A percentile compares a stretch with the other conserved stretches of the same genome.
phyloP scores from a whole-genome alignment of 2,329 filamentous ascomycete species.

The Aspergillus udagawae region DNA sequence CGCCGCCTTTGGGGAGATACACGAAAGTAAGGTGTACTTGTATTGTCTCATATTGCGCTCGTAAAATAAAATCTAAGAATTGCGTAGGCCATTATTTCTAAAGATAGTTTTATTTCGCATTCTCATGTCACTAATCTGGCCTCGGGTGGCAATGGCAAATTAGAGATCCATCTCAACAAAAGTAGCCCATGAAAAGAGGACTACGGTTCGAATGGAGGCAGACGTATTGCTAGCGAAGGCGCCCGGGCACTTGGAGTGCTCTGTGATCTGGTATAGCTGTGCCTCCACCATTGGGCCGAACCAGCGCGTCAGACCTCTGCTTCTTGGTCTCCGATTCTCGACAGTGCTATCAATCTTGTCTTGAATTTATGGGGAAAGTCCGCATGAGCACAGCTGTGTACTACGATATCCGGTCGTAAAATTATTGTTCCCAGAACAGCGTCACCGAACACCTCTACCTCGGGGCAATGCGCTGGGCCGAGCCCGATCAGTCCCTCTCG shows the following conservation, averaged over 20 bases:
- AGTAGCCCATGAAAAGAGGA: background rate
- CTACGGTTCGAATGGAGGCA: background rate
- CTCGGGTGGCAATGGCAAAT: background rate
- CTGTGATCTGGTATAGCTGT: background rate
- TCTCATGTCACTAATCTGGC: background rate
- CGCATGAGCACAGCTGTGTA: background rate
- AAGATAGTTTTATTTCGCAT: background rate
- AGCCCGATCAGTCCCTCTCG: constrained; percentile 31
- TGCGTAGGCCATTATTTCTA: background rate
- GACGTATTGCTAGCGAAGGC: background rate
- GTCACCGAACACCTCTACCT: constrained; percentile 37
- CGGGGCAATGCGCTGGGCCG: constrained; percentile 38
- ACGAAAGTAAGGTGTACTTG: background rate
- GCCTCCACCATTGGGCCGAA: background rate
- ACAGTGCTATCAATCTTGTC: background rate
- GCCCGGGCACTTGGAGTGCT: background rate
- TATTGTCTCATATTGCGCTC: background rate
- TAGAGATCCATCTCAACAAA: background rate
- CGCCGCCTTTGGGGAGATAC: background rate
- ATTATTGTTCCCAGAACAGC: background rate
- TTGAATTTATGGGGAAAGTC: background rate
- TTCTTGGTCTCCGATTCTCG: background rate
- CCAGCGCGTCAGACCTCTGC: background rate
- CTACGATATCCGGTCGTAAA: background rate
- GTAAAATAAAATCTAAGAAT: background rate